A percentile compares a stretch with the other conserved stretches of the same genome.
phyloP scores from a whole-genome alignment of 2,329 filamentous ascomycete species.

The Colletotrichum incanum region DNA sequence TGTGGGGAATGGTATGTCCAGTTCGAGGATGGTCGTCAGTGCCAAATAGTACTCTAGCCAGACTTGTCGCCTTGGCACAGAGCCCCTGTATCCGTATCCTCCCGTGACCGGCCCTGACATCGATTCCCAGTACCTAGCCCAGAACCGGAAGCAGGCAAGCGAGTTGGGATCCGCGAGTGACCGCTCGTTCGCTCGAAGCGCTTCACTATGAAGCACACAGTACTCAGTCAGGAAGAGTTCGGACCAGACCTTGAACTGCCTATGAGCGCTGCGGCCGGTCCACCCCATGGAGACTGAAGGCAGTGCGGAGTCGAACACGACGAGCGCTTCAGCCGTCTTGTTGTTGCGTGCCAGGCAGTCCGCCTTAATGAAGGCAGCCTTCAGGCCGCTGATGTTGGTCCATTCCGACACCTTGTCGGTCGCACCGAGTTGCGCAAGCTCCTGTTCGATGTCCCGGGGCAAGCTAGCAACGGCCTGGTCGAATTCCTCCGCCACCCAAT shows the following conservation, averaged over 20 bases:
- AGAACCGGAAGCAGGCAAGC: constrained; percentile 74
- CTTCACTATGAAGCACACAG: constrained; percentile 78
- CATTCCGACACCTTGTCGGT: constrained; percentile 76
- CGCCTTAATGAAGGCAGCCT: constrained; percentile 84
- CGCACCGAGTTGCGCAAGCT: constrained; percentile 67
- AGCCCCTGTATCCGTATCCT: constrained; percentile 72
- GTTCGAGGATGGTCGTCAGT: constrained; percentile 82
- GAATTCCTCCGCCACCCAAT: constrained; percentile 84
- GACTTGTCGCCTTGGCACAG: constrained; percentile 76
- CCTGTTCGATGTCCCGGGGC: constrained; percentile 73
- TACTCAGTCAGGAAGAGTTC: constrained; percentile 84
- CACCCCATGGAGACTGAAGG: constrained; percentile 72
- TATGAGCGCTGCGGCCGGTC: constrained; percentile 66
- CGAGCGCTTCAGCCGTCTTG: constrained; percentile 72
- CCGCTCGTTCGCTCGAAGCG: constrained; percentile 66
- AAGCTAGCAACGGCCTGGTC: constrained; percentile 72
- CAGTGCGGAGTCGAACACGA: constrained; percentile 77
- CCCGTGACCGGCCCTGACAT: constrained; percentile 64
- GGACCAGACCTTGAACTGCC: constrained; percentile 83
- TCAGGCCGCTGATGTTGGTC: constrained; percentile 87
- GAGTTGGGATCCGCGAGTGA: constrained; percentile 68
- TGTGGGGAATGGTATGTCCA: constrained; percentile 73
- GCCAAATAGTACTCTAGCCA: constrained; percentile 91
- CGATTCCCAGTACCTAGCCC: constrained; percentile 79
- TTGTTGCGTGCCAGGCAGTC: constrained; percentile 69